phyloP scores from a whole-genome alignment of 352 stramenopile genomes.

The Blastocystis sp. region DNA sequence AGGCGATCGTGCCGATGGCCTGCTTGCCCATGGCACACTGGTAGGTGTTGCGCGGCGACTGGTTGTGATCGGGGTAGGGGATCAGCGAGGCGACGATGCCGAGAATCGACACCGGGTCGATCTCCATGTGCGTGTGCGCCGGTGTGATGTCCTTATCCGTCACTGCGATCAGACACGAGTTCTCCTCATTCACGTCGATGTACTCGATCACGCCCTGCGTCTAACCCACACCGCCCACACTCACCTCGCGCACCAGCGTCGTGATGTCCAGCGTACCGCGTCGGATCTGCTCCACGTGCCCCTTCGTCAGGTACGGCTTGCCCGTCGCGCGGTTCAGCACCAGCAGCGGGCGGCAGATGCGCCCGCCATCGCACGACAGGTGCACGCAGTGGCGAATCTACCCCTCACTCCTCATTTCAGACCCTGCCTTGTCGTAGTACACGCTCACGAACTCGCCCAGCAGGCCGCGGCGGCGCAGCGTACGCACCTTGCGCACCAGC shows the following conservation, averaged over 20 bases:
- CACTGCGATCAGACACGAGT: conserved; percentile 96
- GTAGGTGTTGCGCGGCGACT: conserved; percentile 98
- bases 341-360: conserved; percentile 93
- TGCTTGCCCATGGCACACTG: conserved; percentile 99
- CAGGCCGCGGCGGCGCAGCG: conserved; percentile 73
- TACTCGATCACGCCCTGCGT: conserved; percentile 95
- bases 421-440: conserved; percentile 87
- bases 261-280: conserved; percentile 78
- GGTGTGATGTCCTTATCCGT: conserved; percentile 81
- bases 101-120: conserved; percentile 97
- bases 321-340: conserved; percentile 85
- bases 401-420: not conserved
- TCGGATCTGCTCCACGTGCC: conserved; percentile 87
- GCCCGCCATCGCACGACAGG: conserved; percentile 94
- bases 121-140: conserved; percentile 95
- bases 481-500: conserved; percentile 72
- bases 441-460: conserved; percentile 95
- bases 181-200: conserved; percentile 99
- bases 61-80: conserved; percentile 97
- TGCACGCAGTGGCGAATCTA: conserved; percentile 81
- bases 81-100: conserved; percentile 96
- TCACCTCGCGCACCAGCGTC: conserved; percentile 76
- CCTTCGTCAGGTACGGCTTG: conserved; percentile 86
- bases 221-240: not conserved
- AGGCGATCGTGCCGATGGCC: conserved; percentile 95